Conservation (phyloP, 1,284 basidiomycete genomes). For the Leccinum pallidistipes region DNA sequence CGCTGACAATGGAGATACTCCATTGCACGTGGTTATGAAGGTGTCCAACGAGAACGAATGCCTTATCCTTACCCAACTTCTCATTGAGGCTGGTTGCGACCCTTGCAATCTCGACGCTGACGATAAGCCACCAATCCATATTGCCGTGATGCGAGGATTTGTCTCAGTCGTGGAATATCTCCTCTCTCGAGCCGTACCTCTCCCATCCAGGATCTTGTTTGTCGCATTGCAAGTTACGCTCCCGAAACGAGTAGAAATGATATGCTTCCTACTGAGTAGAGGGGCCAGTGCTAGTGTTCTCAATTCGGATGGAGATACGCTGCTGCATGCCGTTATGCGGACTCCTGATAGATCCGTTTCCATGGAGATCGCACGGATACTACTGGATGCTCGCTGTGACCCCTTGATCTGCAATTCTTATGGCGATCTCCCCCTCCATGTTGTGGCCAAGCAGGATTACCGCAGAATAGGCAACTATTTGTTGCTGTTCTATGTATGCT, state of each 20-base stretch:
- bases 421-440: background rate
- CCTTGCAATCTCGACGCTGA: background rate
- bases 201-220: slow-evolving; percentile 4
- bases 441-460: background rate
- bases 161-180: background rate
- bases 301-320: background rate
- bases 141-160: background rate
- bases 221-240: background rate
- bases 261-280: background rate
- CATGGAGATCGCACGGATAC: background rate
- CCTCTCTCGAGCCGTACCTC: background rate
- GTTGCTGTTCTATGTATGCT: background rate
- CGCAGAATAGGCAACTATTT: background rate
- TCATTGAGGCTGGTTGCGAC: background rate
- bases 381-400: background rate
- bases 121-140: background rate
- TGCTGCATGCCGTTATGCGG: slow-evolving; percentile 27
- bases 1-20: background rate
- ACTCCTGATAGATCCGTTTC: background rate
- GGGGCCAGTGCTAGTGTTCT: background rate
- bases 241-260: background rate
- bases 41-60: background rate
- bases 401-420: background rate
- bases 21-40: background rate
- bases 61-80: background rate